A percentile compares a stretch with the other conserved stretches of the same genome.
phyloP scores from a whole-genome alignment of 305 asterid genomes.

The Fraxinus floribunda region DNA sequence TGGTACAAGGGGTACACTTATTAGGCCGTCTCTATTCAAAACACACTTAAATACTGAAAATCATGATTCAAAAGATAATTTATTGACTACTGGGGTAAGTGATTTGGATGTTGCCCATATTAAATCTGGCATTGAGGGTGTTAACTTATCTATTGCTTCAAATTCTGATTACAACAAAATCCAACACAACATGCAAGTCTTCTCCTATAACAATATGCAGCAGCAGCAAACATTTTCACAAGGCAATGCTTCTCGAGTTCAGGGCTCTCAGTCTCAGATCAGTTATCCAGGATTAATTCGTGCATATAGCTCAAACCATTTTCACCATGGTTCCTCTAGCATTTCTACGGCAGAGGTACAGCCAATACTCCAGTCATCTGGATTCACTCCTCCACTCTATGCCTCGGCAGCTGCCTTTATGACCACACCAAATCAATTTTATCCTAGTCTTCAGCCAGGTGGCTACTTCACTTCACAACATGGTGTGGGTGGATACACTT shows the following conservation, averaged over 20 bases:
- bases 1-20: constrained; percentile 8
- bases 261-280: constrained; percentile 35
- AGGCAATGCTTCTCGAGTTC: constrained; percentile 24
- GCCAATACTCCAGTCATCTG: constrained; percentile 48
- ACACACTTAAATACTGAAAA: constrained; percentile 26
- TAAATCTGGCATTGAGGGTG: constrained; percentile 23
- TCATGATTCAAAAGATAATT: constrained; percentile 24
- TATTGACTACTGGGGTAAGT: constrained; percentile 21
- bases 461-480: constrained; percentile 59
- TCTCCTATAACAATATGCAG: constrained; percentile 19
- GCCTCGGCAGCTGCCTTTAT: constrained; percentile 53
- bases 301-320: constrained; percentile 35
- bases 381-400: constrained; percentile 48
- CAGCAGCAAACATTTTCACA: constrained; percentile 28
- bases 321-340: constrained; percentile 32
- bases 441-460: constrained; percentile 43
- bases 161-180: constrained; percentile 27
- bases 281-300: constrained; percentile 37
- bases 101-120: constrained; percentile 18
- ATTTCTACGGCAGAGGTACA: constrained; percentile 44
- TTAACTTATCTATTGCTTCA: constrained; percentile 23
- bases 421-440: constrained; percentile 47
- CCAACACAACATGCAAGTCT: constrained; percentile 20
- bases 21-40: constrained; percentile 23
- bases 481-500: constrained; percentile 45